Evolutionary conservation across 2,329 filamentous ascomycete species (phyloP), one percentile per base, ranked within the genome.

Genomic region (Geosmithia morbida): DNA sequence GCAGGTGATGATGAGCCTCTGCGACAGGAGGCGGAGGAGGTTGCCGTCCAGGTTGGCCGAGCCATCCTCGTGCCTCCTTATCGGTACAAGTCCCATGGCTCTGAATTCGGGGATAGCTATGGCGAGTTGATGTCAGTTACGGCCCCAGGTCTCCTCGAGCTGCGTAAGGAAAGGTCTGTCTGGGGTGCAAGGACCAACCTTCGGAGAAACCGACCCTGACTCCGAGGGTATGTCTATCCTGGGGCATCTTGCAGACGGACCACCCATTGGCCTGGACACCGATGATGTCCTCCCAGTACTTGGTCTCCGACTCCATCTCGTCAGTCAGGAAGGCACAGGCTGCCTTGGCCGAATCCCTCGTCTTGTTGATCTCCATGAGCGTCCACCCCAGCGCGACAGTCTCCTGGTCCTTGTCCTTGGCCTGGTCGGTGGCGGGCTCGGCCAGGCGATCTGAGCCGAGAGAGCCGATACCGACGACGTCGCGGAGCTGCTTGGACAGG

Each of bases 161-260:
- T 11, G n/a, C n/a, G n/a, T n/a, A n/a, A n/a, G n/a, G n/a, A n/a
- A 14, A n/a, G 10, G 41, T 5, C 41, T n/a, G 41, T 7, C 17
- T 16, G 19, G 41, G 17, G 8, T 22, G 44, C 53, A 4, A 48
- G 46, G 46, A n/a, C 65, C 47, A 62, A 75, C 75, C 75, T 68
- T 96, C 90, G 13, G 83, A 74, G 58, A 94, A 94, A 7, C 90
- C 92, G 63, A 90, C 96, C 52, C 85, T 81, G 37, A 97, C 90
- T 18, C 84, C 88, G 45, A 97, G 71, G 0, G 80, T 81, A 54
- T 86, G 79, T 45, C 73, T 72, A 54, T 90, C 81, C 7, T 80
- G 71, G 0, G 87, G 87, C 41, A 92, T 68, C 45, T 84, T 77
- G 54, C 83, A 90, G 17, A 97, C 69, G 18, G 85, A 82, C 90